phyloP scores from a whole-genome alignment of 1,139 yeast species.

The Diutina rugosa region DNA sequence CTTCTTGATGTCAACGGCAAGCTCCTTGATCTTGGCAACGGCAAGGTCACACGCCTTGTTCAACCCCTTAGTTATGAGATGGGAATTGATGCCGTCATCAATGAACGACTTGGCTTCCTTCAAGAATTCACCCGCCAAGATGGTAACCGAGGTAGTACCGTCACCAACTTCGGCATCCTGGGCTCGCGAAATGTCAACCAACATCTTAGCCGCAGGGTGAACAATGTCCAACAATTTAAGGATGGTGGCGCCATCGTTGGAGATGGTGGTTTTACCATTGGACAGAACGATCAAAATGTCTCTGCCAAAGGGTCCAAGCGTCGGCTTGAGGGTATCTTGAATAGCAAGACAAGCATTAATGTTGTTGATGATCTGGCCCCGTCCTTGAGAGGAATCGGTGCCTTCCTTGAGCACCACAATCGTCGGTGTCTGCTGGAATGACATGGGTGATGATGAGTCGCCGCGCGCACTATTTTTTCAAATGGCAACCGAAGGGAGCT shows the following conservation, averaged over 20 bases:
- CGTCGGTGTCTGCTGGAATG: slow-evolving; percentile 65
- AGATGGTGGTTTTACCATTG: slow-evolving; percentile 81
- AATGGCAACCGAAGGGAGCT: not conserved
- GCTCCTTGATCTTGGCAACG: slow-evolving; percentile 54
- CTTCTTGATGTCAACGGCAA: slow-evolving; percentile 51
- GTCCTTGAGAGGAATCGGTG: slow-evolving; percentile 92
- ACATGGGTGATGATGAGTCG: not conserved
- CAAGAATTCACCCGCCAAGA: slow-evolving; percentile 87
- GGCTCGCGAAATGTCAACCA: slow-evolving; percentile 89
- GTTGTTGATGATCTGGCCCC: slow-evolving; percentile 87
- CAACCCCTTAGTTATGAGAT: slow-evolving; percentile 77
- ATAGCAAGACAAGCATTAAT: slow-evolving; percentile 95
- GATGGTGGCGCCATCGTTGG: slow-evolving; percentile 97
- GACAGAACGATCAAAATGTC: slow-evolving; percentile 81
- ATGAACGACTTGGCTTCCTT: slow-evolving; percentile 83
- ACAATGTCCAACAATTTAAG: slow-evolving; percentile 85
- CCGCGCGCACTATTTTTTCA: slow-evolving; percentile 1
- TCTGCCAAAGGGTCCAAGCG: slow-evolving; percentile 94
- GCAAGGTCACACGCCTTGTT: slow-evolving; percentile 75
- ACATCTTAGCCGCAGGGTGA: slow-evolving; percentile 93
- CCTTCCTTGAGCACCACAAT: slow-evolving; percentile 96
- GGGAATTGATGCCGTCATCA: slow-evolving; percentile 92
- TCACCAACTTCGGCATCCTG: slow-evolving; percentile 99
- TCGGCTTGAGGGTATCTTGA: slow-evolving; percentile 89
- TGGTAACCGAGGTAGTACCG: slow-evolving; percentile 94